Base-by-base conservation (phyloP, 768 basidiomycete genomes). In the Agrocybe chaxingu region DNA sequence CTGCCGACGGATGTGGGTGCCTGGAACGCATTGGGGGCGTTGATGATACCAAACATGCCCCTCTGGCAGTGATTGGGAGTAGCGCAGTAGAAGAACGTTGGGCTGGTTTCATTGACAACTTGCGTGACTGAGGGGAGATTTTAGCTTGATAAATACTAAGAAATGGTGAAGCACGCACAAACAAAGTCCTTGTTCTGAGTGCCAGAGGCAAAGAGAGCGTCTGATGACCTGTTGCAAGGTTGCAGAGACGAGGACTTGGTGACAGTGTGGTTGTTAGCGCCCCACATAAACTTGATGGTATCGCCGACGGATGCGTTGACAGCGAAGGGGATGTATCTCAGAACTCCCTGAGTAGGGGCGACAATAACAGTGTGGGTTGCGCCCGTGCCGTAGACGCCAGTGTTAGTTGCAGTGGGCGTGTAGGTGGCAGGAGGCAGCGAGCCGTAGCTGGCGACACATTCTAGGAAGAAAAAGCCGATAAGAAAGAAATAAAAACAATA, bases 31-130 rank as follows among this genome's bases (percentile, higher is more conserved):
- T 72, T 81, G 24, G 78, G 74, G 12, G 83, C 80, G 72, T 87
- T 86, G 59, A 87, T 82, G 70, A 87, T 78, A 70, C 87, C 88
- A 64, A 89, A 92, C 88, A 92, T 92, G 59, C 89, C 90, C 76
- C 87, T 84, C 63, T 80, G 66, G 65, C 90, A 92, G 65, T 92
- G 89, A 49, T 59, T 68, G 39, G 85, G 80, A 42, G 80, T 79
- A 54, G 71, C 81, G 67, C 89, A 92, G 74, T 82, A 85, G 81
- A 74, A 89, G 80, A 77, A 89, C 48, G 74, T 75, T n/a, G 87
- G 77, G 60, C 81, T 75, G 45, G 87, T 89, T 67, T 80, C 76
- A 67, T 89, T 89, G 66, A 90, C 80, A 49, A 79, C 75, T 68
- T 85, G 81, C 41, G 76, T 78, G 76, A 88, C 82, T 82, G 44